Evolutionary conservation across 1,284 basidiomycete species (phyloP), one percentile per base, ranked within the genome.

Genomic region (Papiliotrema laurentii): DNA sequence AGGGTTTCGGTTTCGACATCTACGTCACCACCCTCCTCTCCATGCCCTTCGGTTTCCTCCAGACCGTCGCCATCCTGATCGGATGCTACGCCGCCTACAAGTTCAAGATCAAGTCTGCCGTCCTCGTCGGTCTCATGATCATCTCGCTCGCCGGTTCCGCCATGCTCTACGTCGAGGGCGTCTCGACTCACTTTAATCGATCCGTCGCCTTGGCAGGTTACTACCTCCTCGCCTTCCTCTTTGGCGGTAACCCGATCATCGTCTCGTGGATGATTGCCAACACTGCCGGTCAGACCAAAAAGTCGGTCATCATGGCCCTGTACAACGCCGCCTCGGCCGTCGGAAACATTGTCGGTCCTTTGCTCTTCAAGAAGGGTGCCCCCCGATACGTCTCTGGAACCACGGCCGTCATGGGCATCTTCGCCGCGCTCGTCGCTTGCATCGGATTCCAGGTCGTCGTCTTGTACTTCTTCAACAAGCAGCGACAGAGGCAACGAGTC

Each of bases 231-330:
- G 61, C 69, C 1, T 71, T 74, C 60, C 55, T 75, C 11, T 76
- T 70, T 53, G 72, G 68, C 25, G 66, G 66, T 35, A 75, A 73
- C 24, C 40, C 40, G 9, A 16, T 42, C 14, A 42, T 24, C 24
- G n/a, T 19, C 25, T 42, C 40, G 24, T 42, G 30, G 30, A 31
- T 31, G 30, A 31, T 31, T 31, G 30, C 68, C 35, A 74, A 74
- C 68, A 71, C 64, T 11, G 74, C 63, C 5, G 74, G 75, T 18
- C 64, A 69, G 45, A 73, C 74, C 38, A 76, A 76, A 64, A 74
- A 75, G 51, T 63, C 73, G 1, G 58, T 62, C 27, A 56, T 70
- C 21, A 66, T 63, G 62, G 60, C 60, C 5, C 34, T 65, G 24
- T 67, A 51, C 58, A 64, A 68, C 53, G 60, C 54, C 18, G 63